Conservation (phyloP, 164 flowering plant species). For the Vitis riparia region DNA sequence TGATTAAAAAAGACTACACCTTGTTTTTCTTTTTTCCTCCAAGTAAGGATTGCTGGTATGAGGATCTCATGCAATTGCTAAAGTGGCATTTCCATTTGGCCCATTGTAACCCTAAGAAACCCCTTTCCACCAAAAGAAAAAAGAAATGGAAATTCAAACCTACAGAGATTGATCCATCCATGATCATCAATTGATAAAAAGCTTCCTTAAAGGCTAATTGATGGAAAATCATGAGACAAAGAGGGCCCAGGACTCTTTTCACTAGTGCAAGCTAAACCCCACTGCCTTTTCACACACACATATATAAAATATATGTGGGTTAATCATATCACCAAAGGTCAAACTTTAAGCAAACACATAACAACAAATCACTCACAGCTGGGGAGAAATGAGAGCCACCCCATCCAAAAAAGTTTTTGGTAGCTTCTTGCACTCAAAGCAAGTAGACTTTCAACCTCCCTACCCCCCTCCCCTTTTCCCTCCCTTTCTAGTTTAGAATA, state of each 20-base stretch:
- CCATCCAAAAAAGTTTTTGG: constrained; percentile 34
- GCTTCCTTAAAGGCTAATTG: constrained; percentile 35
- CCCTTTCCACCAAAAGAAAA: constrained; percentile 1
- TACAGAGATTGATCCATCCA: constrained; percentile 9
- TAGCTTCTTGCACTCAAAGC: constrained; percentile 73
- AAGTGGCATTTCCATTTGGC: constrained; percentile 13
- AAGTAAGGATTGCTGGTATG: constrained; percentile 22
- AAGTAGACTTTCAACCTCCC: constrained; percentile 44
- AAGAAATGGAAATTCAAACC: constrained; percentile 6
- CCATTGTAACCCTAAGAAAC: constrained; percentile 11
- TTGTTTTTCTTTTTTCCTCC: constrained; percentile 3
- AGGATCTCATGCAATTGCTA: constrained; percentile 11
- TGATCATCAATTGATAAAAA: constrained; percentile 13
- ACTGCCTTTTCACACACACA: constrained; percentile 14
- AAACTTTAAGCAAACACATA: constrained; percentile 60
- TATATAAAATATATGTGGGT: constrained; percentile 4
- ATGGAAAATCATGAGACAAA: constrained; percentile 54
- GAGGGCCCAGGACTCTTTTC: constrained; percentile 50
- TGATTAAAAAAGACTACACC: constrained; percentile 10
- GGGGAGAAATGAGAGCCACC: constrained; percentile 19
- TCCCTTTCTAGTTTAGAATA: constrained; percentile 26
- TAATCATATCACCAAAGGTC: constrained; percentile 43
- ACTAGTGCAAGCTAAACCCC: constrained; percentile 55
- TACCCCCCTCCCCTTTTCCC: neutral
- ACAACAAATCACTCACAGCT: constrained; percentile 28